phyloP scores from a whole-genome alignment of 2,329 filamentous ascomycete genomes.

The Camillea tinctor region DNA sequence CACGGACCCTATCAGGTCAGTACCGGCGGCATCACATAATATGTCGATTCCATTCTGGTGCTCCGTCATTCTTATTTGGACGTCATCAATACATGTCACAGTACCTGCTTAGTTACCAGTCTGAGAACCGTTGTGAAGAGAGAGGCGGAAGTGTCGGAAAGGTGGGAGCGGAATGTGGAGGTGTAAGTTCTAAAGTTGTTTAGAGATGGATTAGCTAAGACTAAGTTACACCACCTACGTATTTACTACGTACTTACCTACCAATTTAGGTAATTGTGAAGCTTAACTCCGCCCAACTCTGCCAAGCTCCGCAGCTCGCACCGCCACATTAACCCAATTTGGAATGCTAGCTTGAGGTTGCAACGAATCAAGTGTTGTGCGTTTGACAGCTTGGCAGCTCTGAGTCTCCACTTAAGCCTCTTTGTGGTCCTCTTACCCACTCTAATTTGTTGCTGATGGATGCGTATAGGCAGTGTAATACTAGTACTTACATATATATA shows the following conservation, averaged over 20 bases:
- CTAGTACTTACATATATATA: too few relatives aligned
- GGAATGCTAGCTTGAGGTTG: background rate
- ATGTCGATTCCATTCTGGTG: constrained; percentile 31
- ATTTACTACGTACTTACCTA: too few relatives aligned
- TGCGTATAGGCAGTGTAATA: too few relatives aligned
- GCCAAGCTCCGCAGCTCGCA: background rate
- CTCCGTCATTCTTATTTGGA: constrained; percentile 20
- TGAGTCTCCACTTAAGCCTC: background rate
- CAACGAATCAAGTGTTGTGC: background rate
- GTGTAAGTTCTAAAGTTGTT: too few relatives aligned
- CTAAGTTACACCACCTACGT: too few relatives aligned
- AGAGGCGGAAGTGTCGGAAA: too few relatives aligned
- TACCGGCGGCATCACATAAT: constrained; percentile 29
- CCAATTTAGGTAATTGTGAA: background rate
- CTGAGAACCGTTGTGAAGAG: too few relatives aligned
- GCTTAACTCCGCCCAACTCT: too few relatives aligned
- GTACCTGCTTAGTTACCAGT: background rate
- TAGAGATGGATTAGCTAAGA: background rate
- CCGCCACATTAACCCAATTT: background rate
- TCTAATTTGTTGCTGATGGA: background rate
- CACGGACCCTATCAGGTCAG: constrained; percentile 14
- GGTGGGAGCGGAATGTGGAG: background rate
- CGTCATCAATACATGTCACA: background rate
- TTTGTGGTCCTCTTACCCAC: background rate
- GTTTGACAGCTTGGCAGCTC: background rate